Conservation (phyloP, 129 eudicot genomes). For the Pittosporum tobira region DNA sequence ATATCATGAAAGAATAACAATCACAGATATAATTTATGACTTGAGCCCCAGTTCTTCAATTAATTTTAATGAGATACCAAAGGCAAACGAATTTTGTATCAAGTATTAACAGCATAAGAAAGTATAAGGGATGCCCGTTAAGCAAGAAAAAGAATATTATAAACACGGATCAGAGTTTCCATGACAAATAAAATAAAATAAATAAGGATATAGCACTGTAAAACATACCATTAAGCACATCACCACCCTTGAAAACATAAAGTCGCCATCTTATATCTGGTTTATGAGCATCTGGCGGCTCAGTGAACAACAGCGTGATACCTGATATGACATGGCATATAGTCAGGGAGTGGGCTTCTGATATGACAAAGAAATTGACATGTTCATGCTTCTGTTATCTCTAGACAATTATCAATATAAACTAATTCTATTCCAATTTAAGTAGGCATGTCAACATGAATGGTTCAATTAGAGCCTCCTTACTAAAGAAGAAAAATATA, state of each 20-base stretch:
- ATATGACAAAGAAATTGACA: neutral
- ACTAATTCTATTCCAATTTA: too few species aligned
- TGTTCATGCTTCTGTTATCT: neutral
- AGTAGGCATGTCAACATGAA: neutral
- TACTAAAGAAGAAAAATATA: too few species aligned
- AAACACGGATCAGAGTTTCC: neutral
- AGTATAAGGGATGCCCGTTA: neutral
- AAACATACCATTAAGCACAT: slow-evolving; percentile 71
- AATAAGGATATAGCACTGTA: neutral
- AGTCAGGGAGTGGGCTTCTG: too few species aligned
- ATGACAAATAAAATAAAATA: neutral
- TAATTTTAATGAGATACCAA: neutral
- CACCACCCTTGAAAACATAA: slow-evolving; percentile 93
- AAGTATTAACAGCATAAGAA: neutral
- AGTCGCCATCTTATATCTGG: slow-evolving; percentile 91
- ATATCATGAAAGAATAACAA: too few species aligned
- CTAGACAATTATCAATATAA: too few species aligned
- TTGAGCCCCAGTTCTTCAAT: neutral
- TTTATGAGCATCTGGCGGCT: slow-evolving; percentile 95
- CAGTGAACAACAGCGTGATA: slow-evolving; percentile 78
- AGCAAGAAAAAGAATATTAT: neutral
- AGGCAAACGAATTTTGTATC: slow-evolving; percentile 1
- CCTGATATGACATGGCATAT: slow-evolving; percentile 36
- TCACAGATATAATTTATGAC: too few species aligned
- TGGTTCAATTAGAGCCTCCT: neutral